A percentile compares a stretch with the other conserved stretches of the same genome.
Conservation (phyloP, 176 grass and related monocot genomes). For the Eragrostis curvula region DNA sequence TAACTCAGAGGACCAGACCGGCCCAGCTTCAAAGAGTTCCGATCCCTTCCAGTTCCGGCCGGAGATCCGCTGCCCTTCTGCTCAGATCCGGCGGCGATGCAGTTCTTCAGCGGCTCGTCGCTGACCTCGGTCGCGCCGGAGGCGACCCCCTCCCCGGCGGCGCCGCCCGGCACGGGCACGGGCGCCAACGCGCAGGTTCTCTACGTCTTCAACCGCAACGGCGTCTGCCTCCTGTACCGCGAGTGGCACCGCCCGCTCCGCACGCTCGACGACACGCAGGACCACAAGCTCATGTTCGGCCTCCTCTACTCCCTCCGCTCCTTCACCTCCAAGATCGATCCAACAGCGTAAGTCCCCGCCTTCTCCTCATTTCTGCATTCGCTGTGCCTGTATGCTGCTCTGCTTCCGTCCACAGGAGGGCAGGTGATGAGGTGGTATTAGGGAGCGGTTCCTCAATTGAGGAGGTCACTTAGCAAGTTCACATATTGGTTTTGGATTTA, state of each 20-base stretch:
- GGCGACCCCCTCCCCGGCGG: conserved; percentile 56
- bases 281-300: conserved; percentile 98
- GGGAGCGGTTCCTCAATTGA: background rate
- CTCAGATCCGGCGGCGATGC: conserved; percentile 55
- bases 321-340: conserved; percentile 92
- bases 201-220: conserved; percentile 95
- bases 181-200: conserved; percentile 76
- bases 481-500: background rate
- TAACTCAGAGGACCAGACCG: background rate
- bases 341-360: conserved; percentile 49
- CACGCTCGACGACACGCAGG: conserved; percentile 79
- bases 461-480: no score
- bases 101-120: conserved; percentile 84
- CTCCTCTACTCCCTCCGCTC: conserved; percentile 95
- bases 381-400: background rate
- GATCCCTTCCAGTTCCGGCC: background rate
- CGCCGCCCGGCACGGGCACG: conserved; percentile 71
- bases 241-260: conserved; percentile 89
- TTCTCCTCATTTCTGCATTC: background rate
- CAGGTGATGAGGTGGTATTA: background rate
- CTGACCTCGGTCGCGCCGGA: conserved; percentile 58
- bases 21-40: background rate
- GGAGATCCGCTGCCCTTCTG: conserved; percentile 34
- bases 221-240: conserved; percentile 86
- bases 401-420: background rate